These are phyloP conservation scores for Parsonsia alboflavescens DNA, from an alignment of 257 asterid species.

Conservation along the genomic window DNA sequence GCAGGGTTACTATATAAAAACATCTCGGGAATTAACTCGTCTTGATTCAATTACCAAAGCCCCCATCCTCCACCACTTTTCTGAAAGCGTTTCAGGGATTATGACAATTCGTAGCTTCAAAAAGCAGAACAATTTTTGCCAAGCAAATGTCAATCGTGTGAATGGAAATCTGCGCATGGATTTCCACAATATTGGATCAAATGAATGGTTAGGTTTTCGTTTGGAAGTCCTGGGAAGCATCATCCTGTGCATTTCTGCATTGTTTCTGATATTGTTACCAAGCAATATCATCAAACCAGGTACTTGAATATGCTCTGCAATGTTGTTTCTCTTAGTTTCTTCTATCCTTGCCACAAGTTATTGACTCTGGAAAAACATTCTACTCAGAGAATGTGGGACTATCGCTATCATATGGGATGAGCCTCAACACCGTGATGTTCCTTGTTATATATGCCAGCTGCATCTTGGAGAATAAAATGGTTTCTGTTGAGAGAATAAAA, in stretches of 20 bases:
- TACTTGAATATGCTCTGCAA: slow-evolving; percentile 9
- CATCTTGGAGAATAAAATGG: slow-evolving; percentile 87
- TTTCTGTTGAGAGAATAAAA: slow-evolving; percentile 91
- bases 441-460: slow-evolving; percentile 69
- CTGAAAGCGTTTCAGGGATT: slow-evolving; percentile 92
- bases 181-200: slow-evolving; percentile 85
- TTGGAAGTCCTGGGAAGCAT: slow-evolving; percentile 75
- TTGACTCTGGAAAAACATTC: neutral
- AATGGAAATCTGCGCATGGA: slow-evolving; percentile 81
- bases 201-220: slow-evolving; percentile 96
- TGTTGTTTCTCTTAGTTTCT: neutral
- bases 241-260: slow-evolving; percentile 72
- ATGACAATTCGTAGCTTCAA: slow-evolving; percentile 84
- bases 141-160: slow-evolving; percentile 71
- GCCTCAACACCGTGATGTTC: slow-evolving; percentile 66
- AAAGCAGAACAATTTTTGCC: slow-evolving; percentile 64
- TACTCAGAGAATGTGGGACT: slow-evolving; percentile 81
- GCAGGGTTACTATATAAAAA: slow-evolving; percentile 82
- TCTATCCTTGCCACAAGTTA: neutral
- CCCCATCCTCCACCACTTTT: slow-evolving; percentile 90
- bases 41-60: slow-evolving; percentile 95
- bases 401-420: slow-evolving; percentile 81
- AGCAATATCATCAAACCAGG: slow-evolving; percentile 95
- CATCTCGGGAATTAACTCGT: slow-evolving; percentile 92
- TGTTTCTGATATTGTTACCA: slow-evolving; percentile 80